Percentiles rank a stretch among this genome's conserved stretches.
Conservation (phyloP, 176 grass and related monocot species). For the Pontederia crassipes region DNA sequence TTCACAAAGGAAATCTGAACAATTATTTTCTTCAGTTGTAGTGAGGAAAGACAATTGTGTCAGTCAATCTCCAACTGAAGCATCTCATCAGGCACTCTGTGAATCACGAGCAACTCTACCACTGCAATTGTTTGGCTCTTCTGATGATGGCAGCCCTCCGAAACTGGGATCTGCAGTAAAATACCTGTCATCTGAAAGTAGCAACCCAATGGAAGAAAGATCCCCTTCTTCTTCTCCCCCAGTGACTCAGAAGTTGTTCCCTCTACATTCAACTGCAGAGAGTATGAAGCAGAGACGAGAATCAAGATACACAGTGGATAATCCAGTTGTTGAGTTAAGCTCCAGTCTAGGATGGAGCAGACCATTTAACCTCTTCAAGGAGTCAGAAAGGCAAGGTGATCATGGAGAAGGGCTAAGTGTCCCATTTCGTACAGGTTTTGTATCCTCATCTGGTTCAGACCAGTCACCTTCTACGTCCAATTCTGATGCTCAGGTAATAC, state of each 20-base stretch:
- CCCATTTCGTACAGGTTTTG: conserved; percentile 41
- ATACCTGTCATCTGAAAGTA: conserved; percentile 94
- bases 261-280: conserved; percentile 51
- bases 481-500: conserved; percentile 78
- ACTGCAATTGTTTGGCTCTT: conserved; percentile 51
- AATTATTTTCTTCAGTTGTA: conserved; percentile 27
- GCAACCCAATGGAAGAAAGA: conserved; percentile 85
- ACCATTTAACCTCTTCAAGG: conserved; percentile 59
- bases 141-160: conserved; percentile 46
- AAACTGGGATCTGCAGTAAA: conserved; percentile 59
- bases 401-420: conserved; percentile 40
- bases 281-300: conserved; percentile 27
- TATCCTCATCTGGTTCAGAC: conserved; percentile 84
- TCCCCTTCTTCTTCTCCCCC: conserved; percentile 84
- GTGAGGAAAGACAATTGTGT: conserved; percentile 15
- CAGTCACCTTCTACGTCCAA: conserved; percentile 91
- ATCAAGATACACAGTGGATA: conserved; percentile 49
- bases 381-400: conserved; percentile 37
- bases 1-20: conserved; percentile 39
- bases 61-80: conserved; percentile 22
- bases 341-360: conserved; percentile 41
- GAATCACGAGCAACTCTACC: conserved; percentile 33
- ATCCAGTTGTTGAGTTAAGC: conserved; percentile 55
- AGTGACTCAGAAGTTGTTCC: conserved; percentile 76
- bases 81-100: conserved; percentile 22